These are phyloP conservation scores for Cytospora chrysosperma DNA, from an alignment of 2,329 filamentous ascomycete genomes.

Conservation along the genomic window DNA sequence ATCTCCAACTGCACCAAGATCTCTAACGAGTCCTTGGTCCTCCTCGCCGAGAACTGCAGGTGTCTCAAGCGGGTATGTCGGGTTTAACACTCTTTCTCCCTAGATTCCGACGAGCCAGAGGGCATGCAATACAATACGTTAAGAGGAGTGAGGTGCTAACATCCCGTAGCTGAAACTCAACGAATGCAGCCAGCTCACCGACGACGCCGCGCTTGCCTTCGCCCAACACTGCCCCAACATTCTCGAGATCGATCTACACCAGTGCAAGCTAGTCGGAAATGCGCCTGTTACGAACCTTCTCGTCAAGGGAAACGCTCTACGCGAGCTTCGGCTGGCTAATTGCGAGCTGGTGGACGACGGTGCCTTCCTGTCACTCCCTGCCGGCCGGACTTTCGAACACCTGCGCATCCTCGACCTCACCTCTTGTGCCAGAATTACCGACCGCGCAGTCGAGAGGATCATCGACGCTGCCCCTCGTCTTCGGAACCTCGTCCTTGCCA, in stretches of 20 bases:
- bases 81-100: neutral
- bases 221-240: constrained; percentile 88
- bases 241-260: constrained; percentile 92
- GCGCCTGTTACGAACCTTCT: constrained; percentile 80
- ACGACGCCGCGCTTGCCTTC: constrained; percentile 79
- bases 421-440: constrained; percentile 79
- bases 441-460: constrained; percentile 85
- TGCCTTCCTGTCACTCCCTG: constrained; percentile 80
- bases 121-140: neutral
- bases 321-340: constrained; percentile 83
- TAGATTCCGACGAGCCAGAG: neutral
- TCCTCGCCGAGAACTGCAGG: constrained; percentile 76
- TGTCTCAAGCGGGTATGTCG: constrained; percentile 78
- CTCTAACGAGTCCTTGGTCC: constrained; percentile 80
- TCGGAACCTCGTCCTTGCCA: constrained; percentile 89
- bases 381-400: constrained; percentile 72
- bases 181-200: constrained; percentile 80
- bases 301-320: constrained; percentile 74
- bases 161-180: constrained; percentile 80
- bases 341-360: constrained; percentile 81
- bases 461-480: constrained; percentile 82
- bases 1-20: constrained; percentile 83
- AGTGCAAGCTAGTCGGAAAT: constrained; percentile 78
- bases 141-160: neutral
- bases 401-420: constrained; percentile 92